Evolutionary conservation across 1,284 basidiomycete genomes (phyloP), one percentile per base, ranked within the genome.

Genomic region (Coniferiporia sulphurascens): DNA sequence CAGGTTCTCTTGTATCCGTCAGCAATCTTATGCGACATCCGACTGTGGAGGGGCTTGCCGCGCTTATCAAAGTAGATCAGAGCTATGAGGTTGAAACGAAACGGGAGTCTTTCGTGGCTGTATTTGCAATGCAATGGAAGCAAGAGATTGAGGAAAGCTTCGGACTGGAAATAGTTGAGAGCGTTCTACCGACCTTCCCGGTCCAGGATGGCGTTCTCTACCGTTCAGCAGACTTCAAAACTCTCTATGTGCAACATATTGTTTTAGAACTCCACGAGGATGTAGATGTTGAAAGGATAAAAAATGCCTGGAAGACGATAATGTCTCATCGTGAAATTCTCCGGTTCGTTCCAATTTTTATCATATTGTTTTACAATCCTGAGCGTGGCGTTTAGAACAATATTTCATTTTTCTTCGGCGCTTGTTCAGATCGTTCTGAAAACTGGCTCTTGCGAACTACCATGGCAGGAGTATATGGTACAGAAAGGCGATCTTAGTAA

Each of bases 191-290:
- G 15, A 70, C 80, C 13, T 78, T 81, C 56, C 71, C 78, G 15
- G 70, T 80, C 15, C 79, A 81, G 61, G 78, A 79, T 65, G 79
- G 79, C 41, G 74, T 81, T 13, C 66, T 81, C 44, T 76, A 75
- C 59, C 73, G 76, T 44, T 78, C 78, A 8, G 69, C 71, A 22
- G 72, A 72, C 21, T 63, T 70, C 17, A 69, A 70, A 38, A 69
- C 71, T 1, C 71, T 78, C 57, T 81, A 78, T 64, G 75, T 81
- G 3, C 79, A 81, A 52, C 79, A 80, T 65, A 69, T 80, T 48
- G 61, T 79, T 5, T 63, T 79, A 58, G 63, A 65, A 5, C 65
- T 72, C 54, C 66, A 70, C 22, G 54, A 63, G 3, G 63, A 61
- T 34, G 62, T 65, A 0, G 68, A 71, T 12, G 22, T 73, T 1